A percentile compares a stretch with the other conserved stretches of the same genome.
These are phyloP conservation scores for Arthonia radiata DNA, from an alignment of 495 filamentous ascomycete species.

Conservation along the genomic window DNA sequence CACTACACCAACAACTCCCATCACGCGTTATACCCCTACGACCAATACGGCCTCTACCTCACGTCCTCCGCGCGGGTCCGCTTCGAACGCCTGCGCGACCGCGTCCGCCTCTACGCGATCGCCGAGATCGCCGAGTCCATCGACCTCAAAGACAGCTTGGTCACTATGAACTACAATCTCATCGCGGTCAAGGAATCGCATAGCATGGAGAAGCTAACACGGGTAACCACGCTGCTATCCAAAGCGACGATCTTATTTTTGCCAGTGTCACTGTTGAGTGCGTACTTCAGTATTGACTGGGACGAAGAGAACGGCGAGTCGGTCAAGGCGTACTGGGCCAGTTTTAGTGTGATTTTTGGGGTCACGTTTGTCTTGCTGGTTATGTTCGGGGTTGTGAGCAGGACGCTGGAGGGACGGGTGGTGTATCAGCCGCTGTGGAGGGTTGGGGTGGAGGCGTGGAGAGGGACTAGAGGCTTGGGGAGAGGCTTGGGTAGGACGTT, in stretches of 20 bases:
- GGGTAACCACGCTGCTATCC: constrained; percentile 58
- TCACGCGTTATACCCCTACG: constrained; percentile 11
- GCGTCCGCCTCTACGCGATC: constrained; percentile 53
- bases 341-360: constrained; percentile 41
- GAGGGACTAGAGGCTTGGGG: constrained; percentile 4
- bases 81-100: constrained; percentile 53
- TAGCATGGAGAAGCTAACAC: constrained; percentile 50
- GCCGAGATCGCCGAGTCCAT: constrained; percentile 60
- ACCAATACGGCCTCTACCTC: constrained; percentile 27
- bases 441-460: constrained; percentile 2
- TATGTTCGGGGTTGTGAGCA: constrained; percentile 26
- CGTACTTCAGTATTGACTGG: constrained; percentile 59
- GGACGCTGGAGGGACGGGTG: constrained; percentile 19
- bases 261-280: constrained; percentile 60
- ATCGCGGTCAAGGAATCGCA: constrained; percentile 65
- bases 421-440: constrained; percentile 6
- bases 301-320: constrained; percentile 28
- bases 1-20: constrained; percentile 26
- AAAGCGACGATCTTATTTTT: constrained; percentile 70
- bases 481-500: too few relatives aligned
- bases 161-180: constrained; percentile 67
- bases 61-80: constrained; percentile 40
- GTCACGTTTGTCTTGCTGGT: constrained; percentile 34
- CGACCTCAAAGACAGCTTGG: constrained; percentile 52
- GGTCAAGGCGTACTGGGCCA: constrained; percentile 41